Evolutionary conservation across 345 rosid genomes (phyloP).

Genomic region (Brassica incana): DNA sequence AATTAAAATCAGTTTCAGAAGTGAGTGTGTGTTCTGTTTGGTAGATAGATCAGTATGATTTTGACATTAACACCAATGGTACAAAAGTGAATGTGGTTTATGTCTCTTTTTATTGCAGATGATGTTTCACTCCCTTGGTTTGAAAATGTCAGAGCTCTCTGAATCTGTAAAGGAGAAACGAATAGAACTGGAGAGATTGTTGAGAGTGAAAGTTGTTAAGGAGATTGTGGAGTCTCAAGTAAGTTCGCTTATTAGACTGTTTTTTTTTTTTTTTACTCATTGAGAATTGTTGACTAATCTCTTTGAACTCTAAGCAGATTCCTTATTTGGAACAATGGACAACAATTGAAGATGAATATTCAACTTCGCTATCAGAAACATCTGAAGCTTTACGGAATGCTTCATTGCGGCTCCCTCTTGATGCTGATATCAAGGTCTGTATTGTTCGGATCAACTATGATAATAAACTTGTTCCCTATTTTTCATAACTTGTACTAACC

Average conservation of each 20-base stretch:
- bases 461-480: not conserved
- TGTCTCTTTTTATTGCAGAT: slow-evolving; percentile 45
- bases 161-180: slow-evolving; percentile 67
- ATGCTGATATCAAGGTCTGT: slow-evolving; percentile 44
- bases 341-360: slow-evolving; percentile 53
- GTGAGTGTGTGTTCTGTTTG: slow-evolving; percentile 2
- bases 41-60: slow-evolving; percentile 2
- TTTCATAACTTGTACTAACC: not conserved
- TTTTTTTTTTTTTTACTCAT: not conserved
- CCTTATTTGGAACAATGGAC: slow-evolving; percentile 78
- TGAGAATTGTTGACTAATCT: slow-evolving; percentile 5
- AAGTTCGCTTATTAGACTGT: slow-evolving; percentile 33
- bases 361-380: slow-evolving; percentile 55
- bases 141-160: slow-evolving; percentile 58
- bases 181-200: slow-evolving; percentile 49
- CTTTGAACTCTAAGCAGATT: slow-evolving; percentile 47
- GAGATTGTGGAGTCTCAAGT: slow-evolving; percentile 70
- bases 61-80: not conserved
- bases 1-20: not conserved
- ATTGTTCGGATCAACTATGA: not conserved
- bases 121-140: slow-evolving; percentile 55
- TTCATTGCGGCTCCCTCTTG: slow-evolving; percentile 60
- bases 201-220: slow-evolving; percentile 46
- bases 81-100: slow-evolving; percentile 5
- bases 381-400: slow-evolving; percentile 60